Conservation (phyloP, 2,329 filamentous ascomycete genomes). For the Calonectria honghensis region DNA sequence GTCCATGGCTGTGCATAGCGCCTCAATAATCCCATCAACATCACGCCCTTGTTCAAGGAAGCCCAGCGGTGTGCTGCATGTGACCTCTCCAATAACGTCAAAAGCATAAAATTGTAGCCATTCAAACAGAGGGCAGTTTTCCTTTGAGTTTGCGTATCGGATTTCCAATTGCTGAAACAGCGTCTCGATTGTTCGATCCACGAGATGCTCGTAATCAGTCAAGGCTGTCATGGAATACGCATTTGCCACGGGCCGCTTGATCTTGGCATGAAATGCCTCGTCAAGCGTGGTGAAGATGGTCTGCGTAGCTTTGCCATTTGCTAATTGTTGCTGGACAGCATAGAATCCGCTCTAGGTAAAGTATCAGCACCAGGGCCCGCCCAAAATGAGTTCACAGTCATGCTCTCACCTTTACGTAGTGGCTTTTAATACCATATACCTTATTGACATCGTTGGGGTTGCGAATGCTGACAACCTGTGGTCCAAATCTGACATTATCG, state of each 20-base stretch:
- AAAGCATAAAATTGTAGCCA: constrained; percentile 50
- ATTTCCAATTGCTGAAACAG: constrained; percentile 41
- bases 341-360: constrained; percentile 15
- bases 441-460: constrained; percentile 19
- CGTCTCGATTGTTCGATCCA: constrained; percentile 47
- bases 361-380: background rate
- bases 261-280: constrained; percentile 48
- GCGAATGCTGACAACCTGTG: constrained; percentile 26
- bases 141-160: constrained; percentile 35
- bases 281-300: constrained; percentile 52
- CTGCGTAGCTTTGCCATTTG: constrained; percentile 47
- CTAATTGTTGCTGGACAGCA: constrained; percentile 30
- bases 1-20: constrained; percentile 41
- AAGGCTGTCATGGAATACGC: constrained; percentile 50
- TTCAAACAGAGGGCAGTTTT: constrained; percentile 47
- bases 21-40: constrained; percentile 42
- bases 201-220: constrained; percentile 47
- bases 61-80: constrained; percentile 43
- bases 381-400: no score
- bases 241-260: constrained; percentile 48
- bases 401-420: constrained; percentile 38
- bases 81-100: constrained; percentile 49
- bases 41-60: constrained; percentile 45
- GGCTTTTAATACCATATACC: constrained; percentile 46
- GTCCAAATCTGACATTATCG: constrained; percentile 26